Evolutionary conservation across 768 basidiomycete species (phyloP), one percentile per base, ranked within the genome.

Genomic region (Imleria badia): DNA sequence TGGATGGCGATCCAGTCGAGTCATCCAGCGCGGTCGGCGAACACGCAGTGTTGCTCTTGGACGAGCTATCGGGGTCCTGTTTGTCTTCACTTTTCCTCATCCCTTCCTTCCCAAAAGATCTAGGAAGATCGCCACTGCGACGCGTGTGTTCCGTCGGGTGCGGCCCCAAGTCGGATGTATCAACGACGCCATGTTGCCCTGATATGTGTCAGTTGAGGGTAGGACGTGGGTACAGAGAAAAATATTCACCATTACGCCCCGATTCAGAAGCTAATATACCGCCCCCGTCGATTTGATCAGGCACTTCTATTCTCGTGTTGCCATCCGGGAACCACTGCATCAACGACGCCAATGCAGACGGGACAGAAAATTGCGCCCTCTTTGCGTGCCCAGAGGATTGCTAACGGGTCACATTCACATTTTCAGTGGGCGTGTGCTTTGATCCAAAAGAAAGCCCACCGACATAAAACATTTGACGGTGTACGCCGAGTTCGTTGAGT

Each of bases 401-500:
- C 67, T 69, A 20, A 40, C 1, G 15, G n/a, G 5, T 48, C 40
- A 42, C 17, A 20, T 34, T 61, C n/a, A n/a, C n/a, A n/a, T n/a
- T n/a, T n/a, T n/a, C 19, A 59, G 52, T 29, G 19, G n/a, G 3
- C 4, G 38, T 7, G 17, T 22, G 14, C 40, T 15, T 15, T 12
- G 31, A 30, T 20, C 23, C 11, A 40, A 17, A 42, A 44, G 6
- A 26, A 51, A 58, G n/a, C 64, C 74, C 19, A 58, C 64, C 1
- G 15, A 89, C 90, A 62, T 84, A 70, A 52, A 83, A 83, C 7
- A 78, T 65, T 49, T 77, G 78, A 30, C 83, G 75, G 71, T 94
- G 92, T 55, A 85, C 83, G 34, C 75, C 77, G 9, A 97, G 80
- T 63, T 93, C 90, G 10, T 79, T 69, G 17, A 96, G 78, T 65